Evolutionary conservation across 192 early-diverging fungal genomes (phyloP).

Genomic region (Coemansia nantahalensis): DNA sequence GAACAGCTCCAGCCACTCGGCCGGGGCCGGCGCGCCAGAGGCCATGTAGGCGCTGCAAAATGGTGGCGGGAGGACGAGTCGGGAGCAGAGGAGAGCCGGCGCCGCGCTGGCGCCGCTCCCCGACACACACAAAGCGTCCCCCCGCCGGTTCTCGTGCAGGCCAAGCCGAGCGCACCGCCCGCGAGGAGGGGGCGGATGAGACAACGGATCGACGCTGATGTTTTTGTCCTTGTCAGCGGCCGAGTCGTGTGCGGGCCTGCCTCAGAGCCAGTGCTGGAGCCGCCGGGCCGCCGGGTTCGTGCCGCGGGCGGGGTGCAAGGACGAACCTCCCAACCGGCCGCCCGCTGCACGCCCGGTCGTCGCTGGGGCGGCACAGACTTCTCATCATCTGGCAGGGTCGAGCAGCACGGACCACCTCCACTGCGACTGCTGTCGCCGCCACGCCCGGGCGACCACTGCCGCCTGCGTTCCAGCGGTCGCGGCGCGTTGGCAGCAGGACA

Average conservation of each 20-base stretch:
- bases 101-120: too few species aligned
- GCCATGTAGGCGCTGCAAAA: conserved; percentile 13
- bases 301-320: conserved; percentile 6
- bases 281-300: too few species aligned
- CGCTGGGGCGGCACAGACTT: neutral
- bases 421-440: conserved; percentile 1
- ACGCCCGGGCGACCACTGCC: neutral
- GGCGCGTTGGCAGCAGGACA: neutral
- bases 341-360: neutral
- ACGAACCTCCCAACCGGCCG: conserved; percentile 9
- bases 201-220: too few species aligned
- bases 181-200: neutral
- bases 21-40: conserved; percentile 8
- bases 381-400: conserved; percentile 1
- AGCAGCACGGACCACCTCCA: neutral
- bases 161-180: too few species aligned
- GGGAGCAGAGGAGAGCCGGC: neutral
- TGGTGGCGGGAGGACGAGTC: conserved; percentile 4
- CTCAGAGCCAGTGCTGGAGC: conserved; percentile 7
- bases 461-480: neutral
- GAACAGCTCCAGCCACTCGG: conserved; percentile 67
- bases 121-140: too few species aligned
- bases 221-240: too few species aligned
- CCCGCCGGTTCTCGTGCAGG: too few species aligned
- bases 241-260: too few species aligned